phyloP scores from a whole-genome alignment of 805 yeast genomes.

The Ogataea pignaliae region DNA sequence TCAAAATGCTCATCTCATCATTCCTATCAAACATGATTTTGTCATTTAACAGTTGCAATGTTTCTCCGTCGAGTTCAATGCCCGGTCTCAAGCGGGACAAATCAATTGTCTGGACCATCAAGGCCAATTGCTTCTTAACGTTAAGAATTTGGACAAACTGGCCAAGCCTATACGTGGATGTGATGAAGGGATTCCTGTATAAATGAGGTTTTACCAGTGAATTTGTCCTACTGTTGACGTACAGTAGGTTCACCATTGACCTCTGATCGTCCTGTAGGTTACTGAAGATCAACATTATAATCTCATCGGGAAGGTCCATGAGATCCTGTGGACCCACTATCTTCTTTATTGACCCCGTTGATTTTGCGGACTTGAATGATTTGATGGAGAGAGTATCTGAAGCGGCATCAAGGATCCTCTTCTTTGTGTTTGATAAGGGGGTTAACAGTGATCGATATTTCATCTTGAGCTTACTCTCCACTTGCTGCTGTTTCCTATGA shows the following conservation, averaged over 20 bases:
- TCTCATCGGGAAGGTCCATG: conserved; percentile 39
- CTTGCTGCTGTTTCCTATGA: conserved; percentile 8
- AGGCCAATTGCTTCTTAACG: conserved; percentile 50
- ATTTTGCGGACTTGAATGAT: conserved; percentile 30
- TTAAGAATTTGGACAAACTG: conserved; percentile 73
- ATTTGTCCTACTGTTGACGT: conserved; percentile 49
- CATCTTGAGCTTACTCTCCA: conserved; percentile 33
- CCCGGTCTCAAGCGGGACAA: conserved; percentile 48
- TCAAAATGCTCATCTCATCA: conserved; percentile 2
- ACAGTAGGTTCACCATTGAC: conserved; percentile 42
- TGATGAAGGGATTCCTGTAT: conserved; percentile 51
- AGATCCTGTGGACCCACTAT: conserved; percentile 6
- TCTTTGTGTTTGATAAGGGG: conserved; percentile 24
- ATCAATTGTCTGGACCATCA: conserved; percentile 52
- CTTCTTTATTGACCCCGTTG: conserved; percentile 10
- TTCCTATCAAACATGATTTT: conserved; percentile 12
- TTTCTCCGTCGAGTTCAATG: conserved; percentile 21
- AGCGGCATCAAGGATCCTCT: conserved; percentile 36
- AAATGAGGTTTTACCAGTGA: conserved; percentile 48
- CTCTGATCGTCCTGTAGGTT: conserved; percentile 33
- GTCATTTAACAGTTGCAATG: conserved; percentile 13
- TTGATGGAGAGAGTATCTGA: conserved; percentile 38
- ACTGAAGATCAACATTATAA: conserved; percentile 34
- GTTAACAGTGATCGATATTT: conserved; percentile 43
- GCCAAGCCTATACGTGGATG: conserved; percentile 73